These are phyloP conservation scores for Westerdykella sp. DNA, from an alignment of 2,329 filamentous ascomycete species.

Conservation along the genomic window DNA sequence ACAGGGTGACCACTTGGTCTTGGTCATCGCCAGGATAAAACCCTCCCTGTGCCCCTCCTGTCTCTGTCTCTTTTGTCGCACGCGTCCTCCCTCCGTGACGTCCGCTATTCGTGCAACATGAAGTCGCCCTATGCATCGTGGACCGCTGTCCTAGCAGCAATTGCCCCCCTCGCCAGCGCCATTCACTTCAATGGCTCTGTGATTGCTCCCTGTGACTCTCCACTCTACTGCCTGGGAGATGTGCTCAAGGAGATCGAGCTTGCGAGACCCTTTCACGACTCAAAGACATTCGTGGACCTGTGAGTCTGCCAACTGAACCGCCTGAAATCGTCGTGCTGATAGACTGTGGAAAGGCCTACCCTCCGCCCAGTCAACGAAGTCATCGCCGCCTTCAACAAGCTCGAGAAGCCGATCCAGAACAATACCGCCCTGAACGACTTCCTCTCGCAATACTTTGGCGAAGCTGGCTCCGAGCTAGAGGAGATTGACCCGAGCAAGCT, in stretches of 20 bases:
- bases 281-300: slow-evolving; percentile 63
- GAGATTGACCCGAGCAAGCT: slow-evolving; percentile 49
- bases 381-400: slow-evolving; percentile 53
- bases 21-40: no score
- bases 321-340: background rate
- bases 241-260: slow-evolving; percentile 58
- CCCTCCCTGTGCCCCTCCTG: no score
- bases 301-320: slow-evolving; percentile 8
- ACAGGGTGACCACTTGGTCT: no score
- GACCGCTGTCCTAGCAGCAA: slow-evolving; percentile 3
- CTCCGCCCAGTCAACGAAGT: slow-evolving; percentile 55
- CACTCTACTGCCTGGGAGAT: slow-evolving; percentile 61
- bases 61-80: no score
- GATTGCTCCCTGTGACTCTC: slow-evolving; percentile 60
- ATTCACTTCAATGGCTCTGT: slow-evolving; percentile 57
- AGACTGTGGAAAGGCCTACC: slow-evolving; percentile 50
- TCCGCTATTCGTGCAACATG: background rate
- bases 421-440: slow-evolving; percentile 58
- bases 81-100: no score
- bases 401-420: slow-evolving; percentile 57
- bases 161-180: slow-evolving; percentile 31
- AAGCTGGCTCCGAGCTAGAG: slow-evolving; percentile 58
- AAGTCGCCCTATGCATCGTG: background rate
- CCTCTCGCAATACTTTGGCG: slow-evolving; percentile 56
- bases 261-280: slow-evolving; percentile 58